Percentiles rank a stretch among this genome's conserved stretches.
These are phyloP conservation scores for Corylus avellana DNA, from an alignment of 306 rosid genomes.

Conservation along the genomic window DNA sequence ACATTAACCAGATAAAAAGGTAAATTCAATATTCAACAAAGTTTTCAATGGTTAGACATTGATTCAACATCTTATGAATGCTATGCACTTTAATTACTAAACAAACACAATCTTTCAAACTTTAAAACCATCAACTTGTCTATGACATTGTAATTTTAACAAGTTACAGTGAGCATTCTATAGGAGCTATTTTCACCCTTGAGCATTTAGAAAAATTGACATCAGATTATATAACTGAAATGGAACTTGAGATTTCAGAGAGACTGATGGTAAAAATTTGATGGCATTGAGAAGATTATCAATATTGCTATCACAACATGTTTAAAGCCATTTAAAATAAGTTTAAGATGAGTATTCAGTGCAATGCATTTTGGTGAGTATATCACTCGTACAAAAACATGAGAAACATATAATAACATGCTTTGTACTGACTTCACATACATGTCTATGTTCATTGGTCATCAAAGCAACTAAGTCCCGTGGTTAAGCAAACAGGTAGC, in stretches of 20 bases:
- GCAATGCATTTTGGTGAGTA: not conserved
- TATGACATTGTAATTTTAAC: not conserved
- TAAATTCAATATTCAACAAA: not conserved
- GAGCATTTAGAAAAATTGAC: not conserved
- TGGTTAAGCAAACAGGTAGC: not conserved
- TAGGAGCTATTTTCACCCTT: not conserved
- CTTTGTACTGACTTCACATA: not conserved
- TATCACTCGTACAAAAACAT: not conserved
- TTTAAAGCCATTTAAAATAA: not conserved
- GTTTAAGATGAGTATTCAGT: not conserved
- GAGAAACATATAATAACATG: not conserved
- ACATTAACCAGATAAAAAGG: not conserved
- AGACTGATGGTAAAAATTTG: not conserved
- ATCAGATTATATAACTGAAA: not conserved
- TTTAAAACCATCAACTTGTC: not conserved
- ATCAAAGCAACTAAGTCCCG: not conserved
- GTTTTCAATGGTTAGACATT: not conserved
- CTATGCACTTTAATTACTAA: not conserved
- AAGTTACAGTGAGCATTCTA: not conserved
- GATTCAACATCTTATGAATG: not conserved
- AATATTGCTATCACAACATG: not conserved
- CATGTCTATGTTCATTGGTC: not conserved
- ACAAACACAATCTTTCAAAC: not conserved
- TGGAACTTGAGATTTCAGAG: not conserved
- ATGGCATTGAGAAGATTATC: not conserved